A percentile compares a stretch with the other conserved stretches of the same genome.
These are phyloP conservation scores for Quercus alba DNA, from an alignment of 306 rosid species.

Conservation along the genomic window DNA sequence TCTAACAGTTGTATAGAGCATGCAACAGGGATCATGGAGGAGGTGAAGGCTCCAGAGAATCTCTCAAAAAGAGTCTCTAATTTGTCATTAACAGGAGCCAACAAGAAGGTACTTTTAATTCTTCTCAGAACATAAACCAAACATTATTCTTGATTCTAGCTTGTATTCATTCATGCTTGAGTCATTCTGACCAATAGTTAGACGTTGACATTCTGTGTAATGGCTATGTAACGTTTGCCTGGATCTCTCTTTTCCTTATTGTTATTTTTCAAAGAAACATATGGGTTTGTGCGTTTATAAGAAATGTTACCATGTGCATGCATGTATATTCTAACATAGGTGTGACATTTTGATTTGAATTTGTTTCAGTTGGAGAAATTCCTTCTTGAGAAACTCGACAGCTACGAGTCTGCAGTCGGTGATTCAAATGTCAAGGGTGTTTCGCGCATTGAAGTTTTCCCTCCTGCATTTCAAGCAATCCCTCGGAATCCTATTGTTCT, in stretches of 20 bases:
- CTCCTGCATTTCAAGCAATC: slow-evolving; percentile 43
- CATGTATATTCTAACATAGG: background rate
- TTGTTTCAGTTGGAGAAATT: slow-evolving; percentile 39
- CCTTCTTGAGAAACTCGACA: slow-evolving; percentile 46
- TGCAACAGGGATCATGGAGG: slow-evolving; percentile 56
- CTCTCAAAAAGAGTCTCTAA: slow-evolving; percentile 44
- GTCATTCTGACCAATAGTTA: too few relatives aligned
- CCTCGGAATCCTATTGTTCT: slow-evolving; percentile 49
- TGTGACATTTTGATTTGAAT: background rate
- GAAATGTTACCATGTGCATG: background rate
- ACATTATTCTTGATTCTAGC: background rate
- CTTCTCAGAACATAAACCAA: background rate
- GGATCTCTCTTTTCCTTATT: too few relatives aligned
- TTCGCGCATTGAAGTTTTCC: slow-evolving; percentile 45
- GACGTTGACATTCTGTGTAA: background rate
- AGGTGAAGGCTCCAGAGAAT: slow-evolving; percentile 51
- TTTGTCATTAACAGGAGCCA: slow-evolving; percentile 32
- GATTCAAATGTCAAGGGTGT: slow-evolving; percentile 34
- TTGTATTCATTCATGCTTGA: background rate
- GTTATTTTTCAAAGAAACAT: too few relatives aligned
- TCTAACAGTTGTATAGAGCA: slow-evolving; percentile 56
- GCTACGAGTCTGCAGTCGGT: slow-evolving; percentile 46
- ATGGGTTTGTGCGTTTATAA: too few relatives aligned
- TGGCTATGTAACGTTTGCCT: background rate
- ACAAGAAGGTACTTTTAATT: slow-evolving; percentile 36